Base-by-base conservation (phyloP, 495 filamentous ascomycete species). In the Annulohypoxylon nitens region DNA sequence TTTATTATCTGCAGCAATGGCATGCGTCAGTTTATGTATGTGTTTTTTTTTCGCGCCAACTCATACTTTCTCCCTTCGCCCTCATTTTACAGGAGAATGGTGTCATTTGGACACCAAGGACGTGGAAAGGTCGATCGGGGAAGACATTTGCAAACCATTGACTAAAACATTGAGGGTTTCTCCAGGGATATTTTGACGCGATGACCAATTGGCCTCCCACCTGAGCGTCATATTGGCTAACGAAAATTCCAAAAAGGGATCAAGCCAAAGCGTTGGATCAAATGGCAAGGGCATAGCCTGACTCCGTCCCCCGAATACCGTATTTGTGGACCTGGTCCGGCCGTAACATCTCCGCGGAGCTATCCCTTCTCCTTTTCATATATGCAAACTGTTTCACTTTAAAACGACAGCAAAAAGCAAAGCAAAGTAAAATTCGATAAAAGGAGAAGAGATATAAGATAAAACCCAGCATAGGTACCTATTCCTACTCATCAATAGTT, bases 151-250 rank as follows among this genome's bases (percentile, higher is more conserved):
- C 50, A 50, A 36, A 37, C 43, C 47, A 33, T 70, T 70, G 67
- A 70, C 67, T 64, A 67, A 70, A 26, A 67, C 8, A 67, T 41
- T 67, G 48, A 70, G 58, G 33, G 39, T 30, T 30, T 57, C 39
- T 23, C 23, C 62, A 74, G 57, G 67, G 67, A 66, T 75, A 30
- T 37, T 10, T 6, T 60, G 57, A 55, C 67, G 36, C 57, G 50
- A 70, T 67, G 63, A 63, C 72, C 63, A 71, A 75, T 71, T 71
- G 45, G 59, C 23, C 45, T 43, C 59, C 51, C 25, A 64, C 63
- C 59, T 64, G 63, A 25, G 67, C 71, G 63, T 74, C 71, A 67
- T 74, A 74, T 74, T 70, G 67, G 16, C 62, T 74, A 74, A 74
- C 61, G 43, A 53, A 67, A 74, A 74, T 41, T 70, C 71, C 65